Percentiles rank a stretch among this genome's conserved stretches.
These are phyloP conservation scores for Diospyros kaki DNA, from an alignment of 148 eudicot species.

Conservation along the genomic window DNA sequence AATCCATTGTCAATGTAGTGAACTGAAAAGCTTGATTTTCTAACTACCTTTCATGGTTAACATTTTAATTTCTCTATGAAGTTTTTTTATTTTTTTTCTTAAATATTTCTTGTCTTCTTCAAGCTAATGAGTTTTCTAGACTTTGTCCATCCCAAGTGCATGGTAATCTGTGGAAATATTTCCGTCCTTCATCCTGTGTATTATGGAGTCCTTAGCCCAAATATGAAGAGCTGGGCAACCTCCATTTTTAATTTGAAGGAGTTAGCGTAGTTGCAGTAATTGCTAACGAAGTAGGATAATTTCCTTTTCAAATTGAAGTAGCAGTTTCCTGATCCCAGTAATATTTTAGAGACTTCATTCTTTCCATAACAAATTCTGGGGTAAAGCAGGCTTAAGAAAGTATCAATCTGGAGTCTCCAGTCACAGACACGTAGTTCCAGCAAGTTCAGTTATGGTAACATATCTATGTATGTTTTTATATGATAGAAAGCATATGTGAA, in stretches of 20 bases:
- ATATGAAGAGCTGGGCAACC: not conserved
- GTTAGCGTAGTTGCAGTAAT: not conserved
- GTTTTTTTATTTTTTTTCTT: not conserved
- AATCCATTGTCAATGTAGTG: not conserved
- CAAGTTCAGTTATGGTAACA: too few relatives aligned
- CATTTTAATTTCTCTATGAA: not conserved
- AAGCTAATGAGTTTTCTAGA: not conserved
- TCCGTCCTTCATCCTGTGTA: not conserved
- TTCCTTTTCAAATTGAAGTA: not conserved
- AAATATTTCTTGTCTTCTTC: not conserved
- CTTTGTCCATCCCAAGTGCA: not conserved
- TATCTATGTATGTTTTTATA: not conserved
- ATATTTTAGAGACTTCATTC: not conserved
- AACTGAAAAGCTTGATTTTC: not conserved
- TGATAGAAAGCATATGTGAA: not conserved
- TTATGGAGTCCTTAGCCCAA: not conserved
- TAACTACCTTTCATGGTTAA: too few relatives aligned
- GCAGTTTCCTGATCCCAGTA: not conserved
- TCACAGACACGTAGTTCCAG: not conserved
- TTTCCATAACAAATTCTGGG: slow-evolving; percentile 3
- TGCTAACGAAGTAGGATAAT: not conserved
- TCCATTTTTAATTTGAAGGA: not conserved
- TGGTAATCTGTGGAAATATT: not conserved
- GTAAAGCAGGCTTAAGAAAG: not conserved
- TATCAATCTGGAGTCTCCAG: not conserved